Conservation (phyloP, 2,329 filamentous ascomycete genomes). For the Balansia obtecta region DNA sequence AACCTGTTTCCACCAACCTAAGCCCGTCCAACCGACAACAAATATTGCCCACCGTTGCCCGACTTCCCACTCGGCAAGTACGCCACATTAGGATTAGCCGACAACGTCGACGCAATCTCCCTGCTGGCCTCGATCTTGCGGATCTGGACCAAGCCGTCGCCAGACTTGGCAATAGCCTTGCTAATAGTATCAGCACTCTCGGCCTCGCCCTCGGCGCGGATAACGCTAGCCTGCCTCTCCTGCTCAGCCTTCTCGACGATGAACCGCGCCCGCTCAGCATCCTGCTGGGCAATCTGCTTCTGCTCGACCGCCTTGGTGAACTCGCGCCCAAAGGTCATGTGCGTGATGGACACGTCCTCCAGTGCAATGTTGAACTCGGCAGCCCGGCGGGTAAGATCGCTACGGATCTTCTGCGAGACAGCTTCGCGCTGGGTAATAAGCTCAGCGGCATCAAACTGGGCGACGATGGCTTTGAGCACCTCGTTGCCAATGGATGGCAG, state of each 20-base stretch:
- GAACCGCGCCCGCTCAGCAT: conserved; percentile 92
- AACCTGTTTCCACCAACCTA: conserved; percentile 12
- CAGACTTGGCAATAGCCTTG: conserved; percentile 84
- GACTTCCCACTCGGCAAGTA: conserved; percentile 75
- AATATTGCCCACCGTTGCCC: conserved; percentile 37
- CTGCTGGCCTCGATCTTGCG: conserved; percentile 92
- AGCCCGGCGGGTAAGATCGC: conserved; percentile 83
- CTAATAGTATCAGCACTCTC: conserved; percentile 93
- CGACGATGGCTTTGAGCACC: conserved; percentile 96
- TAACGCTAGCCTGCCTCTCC: conserved; percentile 96
- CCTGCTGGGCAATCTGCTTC: conserved; percentile 99
- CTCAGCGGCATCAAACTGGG: conserved; percentile 96
- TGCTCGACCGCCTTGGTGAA: conserved; percentile 98
- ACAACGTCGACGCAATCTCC: conserved; percentile 86
- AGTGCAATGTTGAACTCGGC: conserved; percentile 98
- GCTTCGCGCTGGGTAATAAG: conserved; percentile 98
- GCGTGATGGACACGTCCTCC: conserved; percentile 97
- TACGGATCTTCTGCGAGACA: conserved; percentile 86
- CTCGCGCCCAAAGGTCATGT: conserved; percentile 99
- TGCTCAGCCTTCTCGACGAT: conserved; percentile 98
- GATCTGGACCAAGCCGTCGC: conserved; percentile 90
- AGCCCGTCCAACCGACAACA: conserved; percentile 38
- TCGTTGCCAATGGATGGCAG: conserved; percentile 98
- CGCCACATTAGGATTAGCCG: conserved; percentile 86
- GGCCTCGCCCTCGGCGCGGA: conserved; percentile 93